A percentile compares a stretch with the other conserved stretches of the same genome.
These are phyloP conservation scores for Penicillium lividum DNA, from an alignment of 495 filamentous ascomycete species.

Conservation along the genomic window DNA sequence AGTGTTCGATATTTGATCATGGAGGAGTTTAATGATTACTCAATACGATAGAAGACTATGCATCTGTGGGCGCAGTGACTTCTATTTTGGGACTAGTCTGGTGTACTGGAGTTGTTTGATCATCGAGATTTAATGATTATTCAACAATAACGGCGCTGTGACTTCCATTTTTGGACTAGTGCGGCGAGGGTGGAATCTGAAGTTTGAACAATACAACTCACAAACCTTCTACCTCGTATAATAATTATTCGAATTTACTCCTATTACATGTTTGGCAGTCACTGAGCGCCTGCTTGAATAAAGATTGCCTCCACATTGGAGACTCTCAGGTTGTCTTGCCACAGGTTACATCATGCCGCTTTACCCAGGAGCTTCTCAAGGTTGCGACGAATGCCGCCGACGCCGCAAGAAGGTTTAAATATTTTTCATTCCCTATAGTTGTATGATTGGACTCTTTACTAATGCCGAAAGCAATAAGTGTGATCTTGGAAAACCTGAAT, in stretches of 20 bases:
- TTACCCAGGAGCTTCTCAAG: conserved; percentile 10
- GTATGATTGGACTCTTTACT: background rate
- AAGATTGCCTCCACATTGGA: background rate
- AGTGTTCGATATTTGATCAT: background rate
- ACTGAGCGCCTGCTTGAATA: background rate
- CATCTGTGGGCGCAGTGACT: no score
- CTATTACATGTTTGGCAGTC: background rate
- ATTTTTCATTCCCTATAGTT: background rate
- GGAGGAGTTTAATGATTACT: background rate
- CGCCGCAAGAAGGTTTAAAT: conserved; percentile 9
- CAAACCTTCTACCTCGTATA: background rate
- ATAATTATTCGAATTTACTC: background rate
- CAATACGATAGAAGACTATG: background rate
- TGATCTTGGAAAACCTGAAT: background rate
- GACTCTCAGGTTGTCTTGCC: background rate
- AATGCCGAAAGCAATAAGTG: conserved; percentile 1
- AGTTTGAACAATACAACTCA: background rate
- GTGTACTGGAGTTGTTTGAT: no score
- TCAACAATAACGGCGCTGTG: background rate
- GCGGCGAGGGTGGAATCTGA: no score
- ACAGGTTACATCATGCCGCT: conserved; percentile 3
- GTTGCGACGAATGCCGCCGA: conserved; percentile 9
- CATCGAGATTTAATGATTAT: no score
- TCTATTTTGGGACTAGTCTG: no score
- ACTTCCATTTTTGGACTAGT: background rate